Conservation (phyloP, 345 rosid species). For the Combretum micranthum region DNA sequence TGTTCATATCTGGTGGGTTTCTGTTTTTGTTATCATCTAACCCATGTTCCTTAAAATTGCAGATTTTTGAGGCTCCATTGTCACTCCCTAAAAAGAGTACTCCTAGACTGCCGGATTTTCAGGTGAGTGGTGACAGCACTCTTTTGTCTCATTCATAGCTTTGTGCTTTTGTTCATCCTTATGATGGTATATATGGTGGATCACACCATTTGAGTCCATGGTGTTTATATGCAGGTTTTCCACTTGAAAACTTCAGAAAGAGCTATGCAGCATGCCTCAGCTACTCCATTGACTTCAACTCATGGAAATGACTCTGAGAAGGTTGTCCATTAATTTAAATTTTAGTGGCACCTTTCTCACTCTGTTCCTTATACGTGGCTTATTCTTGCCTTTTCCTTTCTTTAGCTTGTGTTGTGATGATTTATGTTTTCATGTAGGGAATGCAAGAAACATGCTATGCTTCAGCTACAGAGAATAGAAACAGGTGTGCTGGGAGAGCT, state of each 20-base stretch:
- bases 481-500: slow-evolving; percentile 58
- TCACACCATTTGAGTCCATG: slow-evolving; percentile 8
- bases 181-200: not conserved
- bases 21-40: not conserved
- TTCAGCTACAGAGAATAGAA: slow-evolving; percentile 33
- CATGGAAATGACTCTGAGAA: slow-evolving; percentile 33
- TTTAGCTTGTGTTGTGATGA: not conserved
- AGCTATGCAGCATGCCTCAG: slow-evolving; percentile 66
- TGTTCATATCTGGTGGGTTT: not conserved
- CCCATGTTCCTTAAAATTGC: slow-evolving; percentile 21
- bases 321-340: slow-evolving; percentile 38
- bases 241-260: slow-evolving; percentile 79
- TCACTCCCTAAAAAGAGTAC: slow-evolving; percentile 69
- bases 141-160: slow-evolving; percentile 4
- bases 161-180: not conserved
- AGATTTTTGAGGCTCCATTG: slow-evolving; percentile 86
- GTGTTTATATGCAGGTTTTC: slow-evolving; percentile 57
- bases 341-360: not conserved
- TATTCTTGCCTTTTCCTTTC: not conserved
- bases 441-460: not conserved
- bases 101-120: slow-evolving; percentile 82
- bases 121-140: slow-evolving; percentile 36
- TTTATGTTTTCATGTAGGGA: slow-evolving; percentile 5
- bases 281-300: slow-evolving; percentile 33
- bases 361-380: not conserved